phyloP scores from a whole-genome alignment of 768 basidiomycete species.

The Collybia nuda region DNA sequence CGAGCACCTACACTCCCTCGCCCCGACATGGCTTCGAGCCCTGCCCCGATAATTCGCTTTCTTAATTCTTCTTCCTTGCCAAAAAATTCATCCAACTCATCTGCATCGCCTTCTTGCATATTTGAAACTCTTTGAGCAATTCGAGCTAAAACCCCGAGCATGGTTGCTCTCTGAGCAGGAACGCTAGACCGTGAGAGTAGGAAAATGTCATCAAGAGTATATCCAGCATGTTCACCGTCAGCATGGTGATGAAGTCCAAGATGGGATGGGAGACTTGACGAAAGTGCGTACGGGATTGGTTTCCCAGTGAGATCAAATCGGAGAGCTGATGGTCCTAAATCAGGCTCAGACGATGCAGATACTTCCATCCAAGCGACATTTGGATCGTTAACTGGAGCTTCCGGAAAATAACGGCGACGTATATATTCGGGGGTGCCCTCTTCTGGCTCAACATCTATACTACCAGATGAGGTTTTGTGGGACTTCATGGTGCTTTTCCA shows the following conservation, averaged over 20 bases:
- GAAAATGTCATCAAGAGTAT: slow-evolving; percentile 86
- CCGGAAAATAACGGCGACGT: slow-evolving; percentile 79
- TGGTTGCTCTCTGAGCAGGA: slow-evolving; percentile 77
- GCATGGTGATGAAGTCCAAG: slow-evolving; percentile 92
- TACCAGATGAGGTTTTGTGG: not conserved
- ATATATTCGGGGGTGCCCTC: slow-evolving; percentile 85
- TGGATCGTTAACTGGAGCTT: slow-evolving; percentile 65
- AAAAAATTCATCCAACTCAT: slow-evolving; percentile 32
- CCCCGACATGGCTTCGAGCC: slow-evolving; percentile 63
- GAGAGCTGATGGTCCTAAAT: slow-evolving; percentile 36
- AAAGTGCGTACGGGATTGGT: slow-evolving; percentile 57
- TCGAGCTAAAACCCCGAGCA: slow-evolving; percentile 70
- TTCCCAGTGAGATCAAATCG: slow-evolving; percentile 80
- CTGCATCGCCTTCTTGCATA: slow-evolving; percentile 31
- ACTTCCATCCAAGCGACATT: slow-evolving; percentile 78
- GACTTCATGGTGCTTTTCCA: slow-evolving; percentile 28
- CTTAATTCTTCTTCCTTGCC: slow-evolving; percentile 49
- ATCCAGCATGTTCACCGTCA: slow-evolving; percentile 76
- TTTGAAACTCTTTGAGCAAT: slow-evolving; percentile 43
- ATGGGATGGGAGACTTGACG: slow-evolving; percentile 70
- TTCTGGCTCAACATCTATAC: slow-evolving; percentile 34
- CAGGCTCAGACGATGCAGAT: slow-evolving; percentile 23
- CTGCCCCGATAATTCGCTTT: slow-evolving; percentile 64
- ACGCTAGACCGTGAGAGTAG: slow-evolving; percentile 79
- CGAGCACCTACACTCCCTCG: slow-evolving; percentile 64